A percentile compares a stretch with the other conserved stretches of the same genome.
phyloP scores from a whole-genome alignment of 371 early-diverging fungal species.

The Lichtheimia ramosa region DNA sequence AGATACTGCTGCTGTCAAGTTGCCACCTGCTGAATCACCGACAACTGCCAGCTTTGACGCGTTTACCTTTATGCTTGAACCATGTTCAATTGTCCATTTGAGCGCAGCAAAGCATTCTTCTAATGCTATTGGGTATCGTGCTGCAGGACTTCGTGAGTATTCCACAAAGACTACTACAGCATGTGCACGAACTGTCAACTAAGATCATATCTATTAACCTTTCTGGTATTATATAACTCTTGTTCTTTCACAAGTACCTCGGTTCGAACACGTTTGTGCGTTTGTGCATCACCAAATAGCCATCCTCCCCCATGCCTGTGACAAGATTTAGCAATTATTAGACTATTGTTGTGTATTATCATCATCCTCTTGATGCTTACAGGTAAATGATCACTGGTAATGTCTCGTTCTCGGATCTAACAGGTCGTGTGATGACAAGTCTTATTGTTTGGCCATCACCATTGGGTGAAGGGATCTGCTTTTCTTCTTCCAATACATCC shows the following conservation, averaged over 20 bases:
- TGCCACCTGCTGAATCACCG: slow-evolving; percentile 41
- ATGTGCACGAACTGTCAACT: slow-evolving; percentile 9
- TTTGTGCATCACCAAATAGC: slow-evolving; percentile 11
- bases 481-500: no score
- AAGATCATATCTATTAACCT: background rate
- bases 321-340: background rate
- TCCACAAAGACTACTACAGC: slow-evolving; percentile 24
- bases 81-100: slow-evolving; percentile 23
- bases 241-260: slow-evolving; percentile 1
- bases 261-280: slow-evolving; percentile 5
- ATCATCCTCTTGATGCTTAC: slow-evolving; percentile 2
- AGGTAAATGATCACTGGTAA: slow-evolving; percentile 12
- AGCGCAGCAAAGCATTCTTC: slow-evolving; percentile 33
- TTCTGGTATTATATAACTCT: background rate
- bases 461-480: no score
- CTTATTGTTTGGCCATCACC: slow-evolving; percentile 3
- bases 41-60: slow-evolving; percentile 23
- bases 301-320: slow-evolving; percentile 19
- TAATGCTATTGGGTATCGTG: slow-evolving; percentile 27
- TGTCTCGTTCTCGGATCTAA: slow-evolving; percentile 7
- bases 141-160: slow-evolving; percentile 23
- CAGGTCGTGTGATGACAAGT: slow-evolving; percentile 8
- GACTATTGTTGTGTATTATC: background rate
- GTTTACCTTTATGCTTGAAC: slow-evolving; percentile 16
- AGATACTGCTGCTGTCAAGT: slow-evolving; percentile 26